Conservation (phyloP, 2,329 filamentous ascomycete genomes). For the Hymenotorrendiella dingleyae region DNA sequence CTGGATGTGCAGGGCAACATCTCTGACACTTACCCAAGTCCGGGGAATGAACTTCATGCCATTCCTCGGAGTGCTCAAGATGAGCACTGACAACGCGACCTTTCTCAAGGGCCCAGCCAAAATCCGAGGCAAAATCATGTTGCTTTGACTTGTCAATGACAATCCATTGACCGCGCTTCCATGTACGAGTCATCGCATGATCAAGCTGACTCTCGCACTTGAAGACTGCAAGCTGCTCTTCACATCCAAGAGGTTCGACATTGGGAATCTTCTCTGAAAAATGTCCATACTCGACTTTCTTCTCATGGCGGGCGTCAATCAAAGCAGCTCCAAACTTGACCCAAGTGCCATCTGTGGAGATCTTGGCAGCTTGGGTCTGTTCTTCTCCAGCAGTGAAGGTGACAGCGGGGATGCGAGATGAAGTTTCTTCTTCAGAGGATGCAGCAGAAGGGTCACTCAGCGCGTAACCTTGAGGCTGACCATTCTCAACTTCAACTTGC, state of each 20-base stretch:
- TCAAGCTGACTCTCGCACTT: constrained; percentile 3
- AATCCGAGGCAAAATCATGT: constrained; percentile 5
- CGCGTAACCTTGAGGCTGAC: too few species aligned
- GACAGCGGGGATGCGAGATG: too few species aligned
- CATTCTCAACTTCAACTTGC: too few species aligned
- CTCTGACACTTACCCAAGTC: constrained; percentile 6
- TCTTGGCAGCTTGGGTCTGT: too few species aligned
- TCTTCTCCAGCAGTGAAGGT: too few species aligned
- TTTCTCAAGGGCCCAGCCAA: constrained; percentile 8
- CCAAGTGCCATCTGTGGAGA: constrained; percentile 3
- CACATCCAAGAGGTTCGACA: background rate
- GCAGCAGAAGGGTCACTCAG: too few species aligned
- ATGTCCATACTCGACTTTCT: background rate
- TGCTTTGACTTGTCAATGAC: constrained; percentile 2
- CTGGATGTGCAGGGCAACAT: constrained; percentile 22
- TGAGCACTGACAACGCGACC: constrained; percentile 9
- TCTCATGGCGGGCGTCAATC: background rate
- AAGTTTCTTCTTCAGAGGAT: too few species aligned
- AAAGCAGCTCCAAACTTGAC: background rate
- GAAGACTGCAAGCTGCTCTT: constrained; percentile 3
- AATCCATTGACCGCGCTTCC: constrained; percentile 6
- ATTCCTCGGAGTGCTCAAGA: constrained; percentile 1
- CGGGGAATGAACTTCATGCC: constrained; percentile 3
- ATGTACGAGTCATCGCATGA: background rate
- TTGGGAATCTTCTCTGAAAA: background rate